A percentile compares a stretch with the other conserved stretches of the same genome.
Conservation (phyloP, 1,139 yeast genomes). For the Debaryomyces udenii region DNA sequence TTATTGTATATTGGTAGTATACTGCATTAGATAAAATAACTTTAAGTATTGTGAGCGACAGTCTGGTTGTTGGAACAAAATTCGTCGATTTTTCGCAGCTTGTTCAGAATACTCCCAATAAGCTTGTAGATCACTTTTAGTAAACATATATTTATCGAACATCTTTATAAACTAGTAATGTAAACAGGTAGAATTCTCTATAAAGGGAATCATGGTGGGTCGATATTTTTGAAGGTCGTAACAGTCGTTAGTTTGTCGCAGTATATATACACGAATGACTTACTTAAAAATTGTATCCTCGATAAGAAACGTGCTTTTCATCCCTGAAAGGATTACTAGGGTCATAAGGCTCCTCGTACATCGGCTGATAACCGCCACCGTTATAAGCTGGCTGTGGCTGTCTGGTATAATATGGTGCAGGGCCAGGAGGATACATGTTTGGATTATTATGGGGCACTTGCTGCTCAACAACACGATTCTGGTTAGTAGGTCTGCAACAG, state of each 20-base stretch:
- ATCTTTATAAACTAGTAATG: too few species aligned
- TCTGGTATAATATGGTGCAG: conserved; percentile 21
- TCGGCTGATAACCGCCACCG: conserved; percentile 17
- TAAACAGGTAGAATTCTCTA: too few species aligned
- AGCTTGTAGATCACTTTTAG: too few species aligned
- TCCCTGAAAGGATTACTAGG: conserved; percentile 20
- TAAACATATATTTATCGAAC: too few species aligned
- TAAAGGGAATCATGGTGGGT: too few species aligned
- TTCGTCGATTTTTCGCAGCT: too few species aligned
- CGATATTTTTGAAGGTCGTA: not conserved
- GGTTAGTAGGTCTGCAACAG: conserved; percentile 38
- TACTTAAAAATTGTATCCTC: conserved; percentile 3
- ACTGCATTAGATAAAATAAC: conserved; percentile 17
- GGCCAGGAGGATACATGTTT: conserved; percentile 41
- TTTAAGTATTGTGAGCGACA: not conserved
- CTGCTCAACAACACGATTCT: conserved; percentile 17
- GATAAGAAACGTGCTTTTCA: conserved; percentile 3
- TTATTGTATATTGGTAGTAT: conserved; percentile 17
- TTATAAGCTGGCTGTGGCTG: conserved; percentile 16
- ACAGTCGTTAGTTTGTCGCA: not conserved
- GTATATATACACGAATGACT: not conserved
- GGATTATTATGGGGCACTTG: conserved; percentile 33
- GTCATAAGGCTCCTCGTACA: conserved; percentile 8
- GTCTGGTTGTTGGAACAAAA: too few species aligned
- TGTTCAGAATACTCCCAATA: too few species aligned